A percentile compares a stretch with the other conserved stretches of the same genome.
Conservation (phyloP, 306 rosid species). For the Castanea crenata region DNA sequence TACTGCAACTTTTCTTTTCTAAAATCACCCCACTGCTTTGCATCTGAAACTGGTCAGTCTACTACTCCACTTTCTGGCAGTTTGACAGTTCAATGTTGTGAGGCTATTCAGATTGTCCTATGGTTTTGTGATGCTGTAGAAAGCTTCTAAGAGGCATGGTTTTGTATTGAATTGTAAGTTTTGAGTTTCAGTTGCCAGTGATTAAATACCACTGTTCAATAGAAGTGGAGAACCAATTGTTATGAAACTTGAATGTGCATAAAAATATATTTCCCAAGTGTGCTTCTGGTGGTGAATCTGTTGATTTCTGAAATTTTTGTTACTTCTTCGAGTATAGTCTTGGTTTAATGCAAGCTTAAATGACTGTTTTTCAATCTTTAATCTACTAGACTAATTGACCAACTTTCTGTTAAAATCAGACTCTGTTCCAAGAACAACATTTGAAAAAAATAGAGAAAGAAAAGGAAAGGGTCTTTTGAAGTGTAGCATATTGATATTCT, state of each 20-base stretch:
- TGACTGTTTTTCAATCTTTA: background rate
- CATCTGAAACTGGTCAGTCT: constrained; percentile 1
- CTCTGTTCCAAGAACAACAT: background rate
- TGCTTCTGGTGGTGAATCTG: constrained; percentile 3
- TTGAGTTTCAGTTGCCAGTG: background rate
- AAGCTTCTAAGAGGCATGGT: constrained; percentile 13
- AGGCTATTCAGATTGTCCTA: constrained; percentile 18
- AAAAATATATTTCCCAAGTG: constrained; percentile 4
- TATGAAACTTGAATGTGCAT: background rate
- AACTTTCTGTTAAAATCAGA: background rate
- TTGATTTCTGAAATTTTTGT: constrained; percentile 1
- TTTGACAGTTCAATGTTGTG: constrained; percentile 1
- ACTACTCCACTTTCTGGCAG: constrained; percentile 9
- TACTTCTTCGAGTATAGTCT: background rate
- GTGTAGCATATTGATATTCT: background rate
- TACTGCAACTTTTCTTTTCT: constrained; percentile 8
- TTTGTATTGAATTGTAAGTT: background rate
- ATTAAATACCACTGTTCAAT: background rate
- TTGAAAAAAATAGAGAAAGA: background rate
- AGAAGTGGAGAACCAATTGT: background rate
- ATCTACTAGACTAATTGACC: background rate
- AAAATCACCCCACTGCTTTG: background rate
- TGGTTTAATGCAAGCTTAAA: constrained; percentile 1
- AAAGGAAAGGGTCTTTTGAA: background rate
- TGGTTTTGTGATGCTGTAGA: constrained; percentile 1